These are phyloP conservation scores for Diaporthe vaccinii DNA, from an alignment of 2,329 filamentous ascomycete species.

Conservation along the genomic window DNA sequence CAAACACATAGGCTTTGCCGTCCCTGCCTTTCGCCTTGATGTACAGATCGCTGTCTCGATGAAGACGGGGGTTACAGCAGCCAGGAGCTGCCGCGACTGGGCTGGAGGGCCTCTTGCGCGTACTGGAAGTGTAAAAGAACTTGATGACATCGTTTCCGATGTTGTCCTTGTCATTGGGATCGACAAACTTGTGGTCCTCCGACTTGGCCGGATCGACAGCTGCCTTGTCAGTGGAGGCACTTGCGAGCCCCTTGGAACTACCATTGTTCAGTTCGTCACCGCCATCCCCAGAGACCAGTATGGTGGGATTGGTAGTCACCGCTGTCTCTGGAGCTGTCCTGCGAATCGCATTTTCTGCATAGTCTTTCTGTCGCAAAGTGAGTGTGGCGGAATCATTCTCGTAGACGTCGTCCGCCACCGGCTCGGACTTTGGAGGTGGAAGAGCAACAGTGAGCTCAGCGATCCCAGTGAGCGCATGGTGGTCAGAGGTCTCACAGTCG, in stretches of 20 bases:
- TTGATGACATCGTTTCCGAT: slow-evolving; percentile 26
- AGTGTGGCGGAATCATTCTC: background rate
- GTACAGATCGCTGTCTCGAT: slow-evolving; percentile 37
- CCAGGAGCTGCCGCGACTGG: slow-evolving; percentile 29
- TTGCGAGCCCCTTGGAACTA: background rate
- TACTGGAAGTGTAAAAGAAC: slow-evolving; percentile 36
- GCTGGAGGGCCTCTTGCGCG: slow-evolving; percentile 8
- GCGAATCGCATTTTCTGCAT: background rate
- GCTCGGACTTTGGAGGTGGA: background rate
- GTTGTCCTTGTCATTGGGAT: slow-evolving; percentile 35
- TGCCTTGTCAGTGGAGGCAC: background rate
- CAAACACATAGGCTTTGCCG: slow-evolving; percentile 35
- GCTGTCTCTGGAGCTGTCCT: background rate
- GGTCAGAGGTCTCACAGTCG: background rate
- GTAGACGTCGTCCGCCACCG: background rate
- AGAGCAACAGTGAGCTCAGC: no score
- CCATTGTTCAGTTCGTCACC: background rate
- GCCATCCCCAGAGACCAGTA: background rate
- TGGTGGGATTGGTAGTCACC: background rate
- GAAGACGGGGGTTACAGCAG: slow-evolving; percentile 33
- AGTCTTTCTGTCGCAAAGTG: background rate
- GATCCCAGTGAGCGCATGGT: background rate
- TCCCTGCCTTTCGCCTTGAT: slow-evolving; percentile 31
- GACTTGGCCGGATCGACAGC: background rate
- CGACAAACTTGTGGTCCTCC: slow-evolving; percentile 19